Conservation (phyloP, 1,139 yeast species). For the Suhomyces choctaworum region DNA sequence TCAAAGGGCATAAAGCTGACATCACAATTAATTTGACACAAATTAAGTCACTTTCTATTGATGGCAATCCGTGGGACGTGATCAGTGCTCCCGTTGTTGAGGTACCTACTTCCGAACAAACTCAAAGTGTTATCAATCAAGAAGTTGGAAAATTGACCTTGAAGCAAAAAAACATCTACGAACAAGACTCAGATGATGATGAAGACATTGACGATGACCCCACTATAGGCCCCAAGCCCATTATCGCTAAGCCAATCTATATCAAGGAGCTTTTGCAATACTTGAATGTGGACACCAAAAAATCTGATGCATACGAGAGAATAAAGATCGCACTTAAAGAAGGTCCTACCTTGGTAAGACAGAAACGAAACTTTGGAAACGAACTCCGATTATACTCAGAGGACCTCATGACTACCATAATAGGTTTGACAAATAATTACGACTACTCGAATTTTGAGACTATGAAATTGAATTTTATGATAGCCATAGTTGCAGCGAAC, state of each 20-base stretch:
- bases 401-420: constrained; percentile 44
- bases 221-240: constrained; percentile 34
- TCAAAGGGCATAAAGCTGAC: constrained; percentile 28
- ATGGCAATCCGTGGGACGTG: constrained; percentile 16
- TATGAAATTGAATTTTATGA: constrained; percentile 48
- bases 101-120: constrained; percentile 5
- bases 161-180: not conserved
- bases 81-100: constrained; percentile 13
- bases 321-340: constrained; percentile 47
- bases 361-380: constrained; percentile 51
- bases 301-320: constrained; percentile 52
- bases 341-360: constrained; percentile 58
- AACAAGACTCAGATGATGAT: constrained; percentile 9
- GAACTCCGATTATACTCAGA: constrained; percentile 54
- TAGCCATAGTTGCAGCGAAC: constrained; percentile 52
- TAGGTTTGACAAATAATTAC: constrained; percentile 51
- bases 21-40: constrained; percentile 1
- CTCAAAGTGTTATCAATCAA: not conserved
- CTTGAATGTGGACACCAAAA: constrained; percentile 44
- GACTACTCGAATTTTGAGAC: constrained; percentile 53
- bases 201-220: constrained; percentile 51
- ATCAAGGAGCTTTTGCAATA: constrained; percentile 62
- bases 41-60: not conserved
- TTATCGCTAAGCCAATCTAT: constrained; percentile 56
- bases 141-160: constrained; percentile 1